Evolutionary conservation across 345 rosid genomes (phyloP), one percentile per base, ranked within the genome.

Genomic region (Tarenaya hassleriana): DNA sequence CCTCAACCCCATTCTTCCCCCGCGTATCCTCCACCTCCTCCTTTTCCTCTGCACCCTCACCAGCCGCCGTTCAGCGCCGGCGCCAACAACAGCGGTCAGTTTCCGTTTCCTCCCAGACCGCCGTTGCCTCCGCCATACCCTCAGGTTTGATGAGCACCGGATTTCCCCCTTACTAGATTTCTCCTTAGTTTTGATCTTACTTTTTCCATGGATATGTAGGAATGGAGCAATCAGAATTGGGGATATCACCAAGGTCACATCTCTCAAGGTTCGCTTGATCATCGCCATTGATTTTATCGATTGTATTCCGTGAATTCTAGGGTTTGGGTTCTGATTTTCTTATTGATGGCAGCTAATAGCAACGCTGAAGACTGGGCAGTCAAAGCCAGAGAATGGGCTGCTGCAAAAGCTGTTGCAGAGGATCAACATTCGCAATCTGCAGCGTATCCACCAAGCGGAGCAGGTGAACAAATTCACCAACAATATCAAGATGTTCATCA

Each of bases 311-410:
- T 59, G 46, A 40, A 11, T 53, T 14, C 16, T 37, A 20, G 15
- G 52, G 52, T 45, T 62, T 41, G 5, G 40, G 29, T 50, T 66
- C 61, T 61, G 52, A 34, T 52, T 37, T 19, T 58, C 17, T 50
- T 53, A 33, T 51, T 55, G 29, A 46, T 60, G 45, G 52, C 77
- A 76, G 92, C 68, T 47, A 77, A 70, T 37, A 78, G 68, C 61
- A 73, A 73, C 60, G 68, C 39, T 34, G 94, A 88, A 65, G 94
- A 94, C 47, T 94, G 99, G 99, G 97, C 82, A 71, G 92, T 94
- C 34, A 86, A 75, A 77, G 99, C 99, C 14, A 83, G 78, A 69
- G 97, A 90, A 41, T 94, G 95, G 97, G 97, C 95, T 47, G 73
- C 66, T 62, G 66, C 90, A 14, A 75, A 72, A 34, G 72, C 77